Evolutionary conservation across 768 basidiomycete species (phyloP).

Genomic region (Tulasnella sp.): DNA sequence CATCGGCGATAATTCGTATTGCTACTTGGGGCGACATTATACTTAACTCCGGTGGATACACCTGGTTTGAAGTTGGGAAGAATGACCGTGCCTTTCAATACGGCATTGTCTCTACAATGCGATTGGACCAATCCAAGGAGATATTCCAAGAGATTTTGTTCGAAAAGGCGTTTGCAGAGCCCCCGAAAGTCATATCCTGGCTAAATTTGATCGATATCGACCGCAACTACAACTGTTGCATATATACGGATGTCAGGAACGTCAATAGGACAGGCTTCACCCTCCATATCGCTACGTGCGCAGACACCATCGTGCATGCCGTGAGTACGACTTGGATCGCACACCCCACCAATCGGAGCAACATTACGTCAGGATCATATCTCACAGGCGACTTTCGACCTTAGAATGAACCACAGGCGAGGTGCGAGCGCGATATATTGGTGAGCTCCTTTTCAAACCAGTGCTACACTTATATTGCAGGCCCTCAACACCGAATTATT

Average conservation of each 20-base stretch:
- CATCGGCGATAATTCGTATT: not conserved
- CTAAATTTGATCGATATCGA: conserved; percentile 1
- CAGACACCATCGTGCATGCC: not conserved
- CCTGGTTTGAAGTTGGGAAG: not conserved
- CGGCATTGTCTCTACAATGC: conserved; percentile 8
- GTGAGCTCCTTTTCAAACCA: too few species aligned
- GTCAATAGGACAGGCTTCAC: conserved; percentile 11
- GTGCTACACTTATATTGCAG: too few species aligned
- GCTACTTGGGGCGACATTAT: not conserved
- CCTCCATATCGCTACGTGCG: conserved; percentile 14
- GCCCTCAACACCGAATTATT: too few species aligned
- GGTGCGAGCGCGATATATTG: too few species aligned
- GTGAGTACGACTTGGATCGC: conserved; percentile 14
- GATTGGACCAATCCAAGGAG: conserved; percentile 5
- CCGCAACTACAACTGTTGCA: not conserved
- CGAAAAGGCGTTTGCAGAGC: not conserved
- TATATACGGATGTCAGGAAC: not conserved
- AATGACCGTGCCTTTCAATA: not conserved
- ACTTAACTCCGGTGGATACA: not conserved
- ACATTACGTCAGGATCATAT: not conserved
- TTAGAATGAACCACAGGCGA: not conserved
- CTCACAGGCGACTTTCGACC: not conserved
- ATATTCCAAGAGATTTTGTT: conserved; percentile 10
- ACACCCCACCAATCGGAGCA: conserved; percentile 3
- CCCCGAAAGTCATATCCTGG: conserved; percentile 15